Base-by-base conservation (phyloP, 176 grass and related monocot genomes). In the Poa pratensis region DNA sequence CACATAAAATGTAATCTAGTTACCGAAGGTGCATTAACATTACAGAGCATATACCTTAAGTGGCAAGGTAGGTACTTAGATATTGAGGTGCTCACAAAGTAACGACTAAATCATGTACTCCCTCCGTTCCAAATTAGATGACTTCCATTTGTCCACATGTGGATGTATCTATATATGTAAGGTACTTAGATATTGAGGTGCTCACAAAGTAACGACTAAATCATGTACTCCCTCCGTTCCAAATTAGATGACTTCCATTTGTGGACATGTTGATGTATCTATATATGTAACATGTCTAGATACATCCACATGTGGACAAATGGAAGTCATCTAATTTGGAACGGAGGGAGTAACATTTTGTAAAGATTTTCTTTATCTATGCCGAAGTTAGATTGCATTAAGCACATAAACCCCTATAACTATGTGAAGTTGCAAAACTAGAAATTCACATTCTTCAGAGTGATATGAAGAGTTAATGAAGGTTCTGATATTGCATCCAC, bases 361-460 rank as follows among this genome's bases (percentile, higher is more conserved):
- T 17, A 75, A 79, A 15, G 8, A 23, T n/a, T 20, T 75, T 35
- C 6, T n/a, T 3, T 58, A 69, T 65, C 11, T 57, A 46, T 85
- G 70, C 14, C 30, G 39, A 81, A 85, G 39, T 84, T 68, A 55
- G 40, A 61, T 55, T 72, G 69, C 69, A 16, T 46, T 72, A 46
- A 26, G 34, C 57, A 79, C 22, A 27, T 24, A 12, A 58, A 81
- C 37, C 60, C 81, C 35, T 28, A 39, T 28, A 43, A 49, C 48
- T 24, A 89, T 26, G 64, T 53, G 32, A 73, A 80, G 69, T 28
- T 37, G 52, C 26, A 64, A 75, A 68, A 75, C 26, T 3, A 49
- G 23, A 66, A 76, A 69, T 23, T 3, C 0, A 26, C 39, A 48
- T 48, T 75, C 35, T 27, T 59, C 24, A 27, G 52, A 30, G 27